Evolutionary conservation across 768 basidiomycete genomes (phyloP).

Genomic region (Phaffia tasmanica): DNA sequence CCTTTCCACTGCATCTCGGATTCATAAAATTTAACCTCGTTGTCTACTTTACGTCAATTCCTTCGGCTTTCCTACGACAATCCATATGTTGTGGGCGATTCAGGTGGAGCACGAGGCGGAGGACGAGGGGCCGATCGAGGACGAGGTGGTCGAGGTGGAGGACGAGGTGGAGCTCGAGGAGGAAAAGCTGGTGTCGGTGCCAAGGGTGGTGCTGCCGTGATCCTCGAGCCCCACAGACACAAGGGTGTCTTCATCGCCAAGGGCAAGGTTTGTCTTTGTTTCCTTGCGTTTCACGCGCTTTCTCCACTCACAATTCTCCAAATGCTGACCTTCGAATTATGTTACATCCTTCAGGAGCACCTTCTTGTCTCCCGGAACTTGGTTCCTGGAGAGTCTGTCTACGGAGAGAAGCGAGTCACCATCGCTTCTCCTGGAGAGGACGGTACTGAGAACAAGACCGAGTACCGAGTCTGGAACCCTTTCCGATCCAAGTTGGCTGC

Average conservation of each 20-base stretch:
- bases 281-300: neutral
- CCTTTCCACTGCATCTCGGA: neutral
- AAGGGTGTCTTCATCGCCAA: constrained; percentile 85
- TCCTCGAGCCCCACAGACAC: constrained; percentile 91
- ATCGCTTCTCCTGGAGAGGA: constrained; percentile 42
- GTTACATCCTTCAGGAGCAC: constrained; percentile 51
- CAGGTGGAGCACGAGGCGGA: constrained; percentile 26
- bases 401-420: constrained; percentile 66
- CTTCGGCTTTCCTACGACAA: neutral
- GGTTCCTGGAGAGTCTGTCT: constrained; percentile 93
- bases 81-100: constrained; percentile 12
- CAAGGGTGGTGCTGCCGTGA: constrained; percentile 68
- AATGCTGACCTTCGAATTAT: neutral
- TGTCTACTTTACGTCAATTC: neutral
- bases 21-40: neutral
- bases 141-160: constrained; percentile 41
- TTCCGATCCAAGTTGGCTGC: constrained; percentile 95
- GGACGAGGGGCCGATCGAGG: constrained; percentile 31
- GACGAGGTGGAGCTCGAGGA: constrained; percentile 55
- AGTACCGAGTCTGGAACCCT: constrained; percentile 99
- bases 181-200: constrained; percentile 46
- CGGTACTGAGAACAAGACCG: constrained; percentile 59
- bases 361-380: constrained; percentile 96
- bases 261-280: constrained; percentile 27
- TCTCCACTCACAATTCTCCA: neutral